Evolutionary conservation across 2,329 filamentous ascomycete genomes (phyloP), one percentile per base, ranked within the genome.

Genomic region (Pestalotiopsis sp.): DNA sequence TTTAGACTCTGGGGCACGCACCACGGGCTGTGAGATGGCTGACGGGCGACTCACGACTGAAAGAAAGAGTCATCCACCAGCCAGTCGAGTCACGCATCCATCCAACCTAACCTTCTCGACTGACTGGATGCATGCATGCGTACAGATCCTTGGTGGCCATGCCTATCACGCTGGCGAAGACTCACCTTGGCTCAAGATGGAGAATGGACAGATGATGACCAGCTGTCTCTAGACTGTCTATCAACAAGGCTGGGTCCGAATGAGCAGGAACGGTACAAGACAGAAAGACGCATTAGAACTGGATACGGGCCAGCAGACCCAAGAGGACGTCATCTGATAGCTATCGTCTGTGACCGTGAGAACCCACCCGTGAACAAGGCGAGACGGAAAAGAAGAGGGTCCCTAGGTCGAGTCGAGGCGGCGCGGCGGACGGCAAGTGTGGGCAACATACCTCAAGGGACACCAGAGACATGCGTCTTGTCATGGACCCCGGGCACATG

Each of bases 21-120:
- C 31, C 31, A 36, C 9, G 31, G 31, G 31, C 31, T 36, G 2
- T 36, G 20, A n/a, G 14, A 52, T 52, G 45, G 17, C 45, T 52
- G 41, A 20, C 7, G 45, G 17, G 45, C 45, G 45, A 52, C 45
- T 52, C 45, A n/a, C 7, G 17, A n/a, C 45, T 52, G 45, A n/a
- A 23, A 39, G 59, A 61, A 27, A 31, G 31, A 31, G 31, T 31
- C 31, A 31, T 31, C 38, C 59, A 61, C 23, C 59, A 62, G 59
- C 27, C 59, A 36, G 27, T 62, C 31, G 59, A 62, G 59, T 62
- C 59, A 62, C 59, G 59, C 57, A 59, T 52, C 57, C 31, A 36
- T 36, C 31, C 31, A 36, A 36, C 31, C 31, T 36, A 36, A 36
- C 9, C 9, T 36, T 36, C 6, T 36, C 9, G 31, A 36, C 31